A percentile compares a stretch with the other conserved stretches of the same genome.
Conservation (phyloP, 805 yeast genomes). For the Ogataea pilisensis region DNA sequence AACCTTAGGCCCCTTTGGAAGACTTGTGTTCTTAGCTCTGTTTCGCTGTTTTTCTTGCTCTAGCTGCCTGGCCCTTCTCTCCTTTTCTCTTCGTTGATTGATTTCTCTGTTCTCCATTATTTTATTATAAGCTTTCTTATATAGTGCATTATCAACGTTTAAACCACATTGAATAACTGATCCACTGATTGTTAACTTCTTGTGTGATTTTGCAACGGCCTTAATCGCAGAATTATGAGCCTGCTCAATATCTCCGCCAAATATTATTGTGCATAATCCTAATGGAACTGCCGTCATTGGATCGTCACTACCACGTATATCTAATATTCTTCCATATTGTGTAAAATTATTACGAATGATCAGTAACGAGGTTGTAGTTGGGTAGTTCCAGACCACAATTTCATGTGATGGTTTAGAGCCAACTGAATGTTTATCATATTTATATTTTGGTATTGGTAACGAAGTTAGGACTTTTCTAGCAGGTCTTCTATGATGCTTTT, state of each 20-base stretch:
- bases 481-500: slow-evolving; percentile 8
- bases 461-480: slow-evolving; percentile 7
- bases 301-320: slow-evolving; percentile 58
- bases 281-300: slow-evolving; percentile 75
- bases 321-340: slow-evolving; percentile 59
- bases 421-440: slow-evolving; percentile 65
- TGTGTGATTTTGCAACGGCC: slow-evolving; percentile 40
- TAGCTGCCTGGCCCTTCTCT: slow-evolving; percentile 20
- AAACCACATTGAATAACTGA: slow-evolving; percentile 48
- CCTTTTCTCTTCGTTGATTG: slow-evolving; percentile 30
- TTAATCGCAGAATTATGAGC: slow-evolving; percentile 44
- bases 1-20: slow-evolving; percentile 2
- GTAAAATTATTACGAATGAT: slow-evolving; percentile 50
- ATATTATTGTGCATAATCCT: slow-evolving; percentile 64
- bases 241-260: slow-evolving; percentile 50
- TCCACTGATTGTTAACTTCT: slow-evolving; percentile 47
- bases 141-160: slow-evolving; percentile 40
- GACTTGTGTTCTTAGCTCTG: slow-evolving; percentile 12
- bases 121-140: slow-evolving; percentile 29
- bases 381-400: slow-evolving; percentile 65
- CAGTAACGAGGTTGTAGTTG: slow-evolving; percentile 45
- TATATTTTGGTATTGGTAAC: slow-evolving; percentile 29
- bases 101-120: slow-evolving; percentile 34
- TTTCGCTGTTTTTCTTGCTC: slow-evolving; percentile 14
- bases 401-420: slow-evolving; percentile 73